Evolutionary conservation across 345 rosid species (phyloP).

Genomic region (Geranium rotundifolium): DNA sequence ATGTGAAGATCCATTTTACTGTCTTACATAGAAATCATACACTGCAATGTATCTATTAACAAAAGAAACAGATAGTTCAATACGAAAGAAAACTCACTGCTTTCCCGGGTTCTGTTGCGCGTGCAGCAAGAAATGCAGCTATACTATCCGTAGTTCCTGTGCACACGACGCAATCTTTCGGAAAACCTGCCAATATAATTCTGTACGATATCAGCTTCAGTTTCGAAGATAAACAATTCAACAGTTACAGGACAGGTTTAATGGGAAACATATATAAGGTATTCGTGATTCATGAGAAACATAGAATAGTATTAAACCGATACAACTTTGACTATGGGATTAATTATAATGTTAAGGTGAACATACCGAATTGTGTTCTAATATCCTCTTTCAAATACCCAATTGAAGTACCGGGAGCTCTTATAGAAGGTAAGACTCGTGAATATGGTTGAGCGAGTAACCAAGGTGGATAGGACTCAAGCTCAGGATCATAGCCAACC

Average conservation of each 20-base stretch:
- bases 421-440: slow-evolving; percentile 53
- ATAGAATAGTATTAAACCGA: too few species aligned
- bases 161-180: slow-evolving; percentile 60
- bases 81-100: slow-evolving; percentile 43
- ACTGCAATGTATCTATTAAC: too few species aligned
- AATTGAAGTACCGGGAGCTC: slow-evolving; percentile 69
- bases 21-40: too few species aligned
- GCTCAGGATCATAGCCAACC: slow-evolving; percentile 95
- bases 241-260: too few species aligned
- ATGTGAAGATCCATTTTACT: too few species aligned
- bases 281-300: too few species aligned
- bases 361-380: slow-evolving; percentile 40
- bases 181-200: slow-evolving; percentile 45
- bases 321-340: too few species aligned
- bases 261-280: too few species aligned
- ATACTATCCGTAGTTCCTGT: slow-evolving; percentile 91
- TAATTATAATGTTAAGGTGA: neutral
- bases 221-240: too few species aligned
- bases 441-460: slow-evolving; percentile 73
- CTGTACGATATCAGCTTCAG: neutral
- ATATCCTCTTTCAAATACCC: slow-evolving; percentile 51
- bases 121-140: slow-evolving; percentile 95
- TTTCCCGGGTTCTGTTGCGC: slow-evolving; percentile 71
- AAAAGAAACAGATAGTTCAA: too few species aligned
- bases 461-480: slow-evolving; percentile 79